A percentile compares a stretch with the other conserved stretches of the same genome.
phyloP scores from a whole-genome alignment of 106 monocot species.

The Dendrobium catenatum region DNA sequence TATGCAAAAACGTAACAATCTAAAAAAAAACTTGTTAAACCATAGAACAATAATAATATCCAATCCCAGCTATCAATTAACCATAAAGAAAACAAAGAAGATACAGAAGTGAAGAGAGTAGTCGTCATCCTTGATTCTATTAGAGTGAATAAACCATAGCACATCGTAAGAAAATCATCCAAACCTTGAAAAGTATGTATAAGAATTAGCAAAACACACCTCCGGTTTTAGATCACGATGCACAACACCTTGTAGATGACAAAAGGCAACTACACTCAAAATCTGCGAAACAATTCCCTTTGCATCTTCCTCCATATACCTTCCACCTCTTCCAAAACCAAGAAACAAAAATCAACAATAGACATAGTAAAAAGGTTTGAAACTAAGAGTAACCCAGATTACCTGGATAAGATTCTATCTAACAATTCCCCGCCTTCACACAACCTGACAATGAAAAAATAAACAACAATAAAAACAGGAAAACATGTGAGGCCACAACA shows the following conservation, averaged over 20 bases:
- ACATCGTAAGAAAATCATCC: neutral
- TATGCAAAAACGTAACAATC: neutral
- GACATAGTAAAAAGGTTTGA: neutral
- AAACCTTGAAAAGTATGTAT: neutral
- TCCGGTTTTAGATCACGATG: conserved; percentile 99
- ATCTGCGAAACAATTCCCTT: conserved; percentile 80
- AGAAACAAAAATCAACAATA: neutral
- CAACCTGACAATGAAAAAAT: conserved; percentile 37
- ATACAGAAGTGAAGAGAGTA: neutral
- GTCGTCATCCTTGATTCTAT: neutral
- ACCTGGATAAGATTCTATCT: conserved; percentile 91
- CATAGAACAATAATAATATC: neutral
- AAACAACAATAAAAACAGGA: neutral
- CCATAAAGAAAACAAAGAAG: neutral
- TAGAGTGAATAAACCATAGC: neutral
- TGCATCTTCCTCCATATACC: conserved; percentile 92
- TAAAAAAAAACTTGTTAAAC: neutral
- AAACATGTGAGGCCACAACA: neutral
- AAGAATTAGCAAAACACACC: conserved; percentile 26
- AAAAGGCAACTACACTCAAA: conserved; percentile 76
- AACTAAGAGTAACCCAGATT: conserved; percentile 6
- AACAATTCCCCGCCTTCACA: conserved; percentile 93
- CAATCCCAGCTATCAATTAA: neutral
- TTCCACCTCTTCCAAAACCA: conserved; percentile 64
- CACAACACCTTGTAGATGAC: conserved; percentile 98